Conservation (phyloP, 371 early-diverging fungal genomes). For the Mortierella sp. region DNA sequence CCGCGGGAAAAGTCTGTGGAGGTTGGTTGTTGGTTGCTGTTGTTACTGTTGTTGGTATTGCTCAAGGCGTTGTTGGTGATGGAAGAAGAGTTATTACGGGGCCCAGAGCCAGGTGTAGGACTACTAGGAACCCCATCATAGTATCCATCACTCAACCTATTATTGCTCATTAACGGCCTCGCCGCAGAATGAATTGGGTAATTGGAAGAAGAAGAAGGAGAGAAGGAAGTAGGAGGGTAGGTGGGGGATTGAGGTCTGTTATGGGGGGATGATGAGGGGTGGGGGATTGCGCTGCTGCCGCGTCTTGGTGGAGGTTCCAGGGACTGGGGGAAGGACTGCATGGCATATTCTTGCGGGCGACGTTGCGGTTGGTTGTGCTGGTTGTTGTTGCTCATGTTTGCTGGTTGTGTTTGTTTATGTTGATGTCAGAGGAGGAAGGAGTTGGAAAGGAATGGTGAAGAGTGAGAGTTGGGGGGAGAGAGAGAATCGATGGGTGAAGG, state of each 20-base stretch:
- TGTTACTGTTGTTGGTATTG: not conserved
- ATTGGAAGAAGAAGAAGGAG: not conserved
- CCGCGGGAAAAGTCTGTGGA: conserved; percentile 29
- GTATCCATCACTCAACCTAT: not conserved
- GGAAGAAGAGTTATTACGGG: not conserved
- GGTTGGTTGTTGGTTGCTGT: conserved; percentile 18
- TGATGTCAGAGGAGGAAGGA: not conserved
- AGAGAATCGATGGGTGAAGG: not conserved
- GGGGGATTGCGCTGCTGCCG: not conserved
- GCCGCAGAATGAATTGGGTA: not conserved
- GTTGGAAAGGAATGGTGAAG: not conserved
- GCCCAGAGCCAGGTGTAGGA: not conserved
- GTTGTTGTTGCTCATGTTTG: not conserved
- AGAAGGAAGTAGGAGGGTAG: not conserved
- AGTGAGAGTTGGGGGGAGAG: not conserved
- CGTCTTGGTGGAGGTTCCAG: conserved; percentile 8
- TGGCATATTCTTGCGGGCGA: not conserved
- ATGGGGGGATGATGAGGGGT: not conserved
- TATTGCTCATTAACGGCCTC: not conserved
- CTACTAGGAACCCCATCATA: not conserved
- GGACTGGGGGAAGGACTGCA: not conserved
- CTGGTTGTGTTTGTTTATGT: not conserved
- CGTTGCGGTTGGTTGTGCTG: too few relatives aligned
- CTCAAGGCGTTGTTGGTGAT: not conserved
- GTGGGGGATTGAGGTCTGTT: not conserved